Percentiles rank a stretch among this genome's conserved stretches.
phyloP scores from a whole-genome alignment of 768 basidiomycete genomes.

The Harrya chromipes region DNA sequence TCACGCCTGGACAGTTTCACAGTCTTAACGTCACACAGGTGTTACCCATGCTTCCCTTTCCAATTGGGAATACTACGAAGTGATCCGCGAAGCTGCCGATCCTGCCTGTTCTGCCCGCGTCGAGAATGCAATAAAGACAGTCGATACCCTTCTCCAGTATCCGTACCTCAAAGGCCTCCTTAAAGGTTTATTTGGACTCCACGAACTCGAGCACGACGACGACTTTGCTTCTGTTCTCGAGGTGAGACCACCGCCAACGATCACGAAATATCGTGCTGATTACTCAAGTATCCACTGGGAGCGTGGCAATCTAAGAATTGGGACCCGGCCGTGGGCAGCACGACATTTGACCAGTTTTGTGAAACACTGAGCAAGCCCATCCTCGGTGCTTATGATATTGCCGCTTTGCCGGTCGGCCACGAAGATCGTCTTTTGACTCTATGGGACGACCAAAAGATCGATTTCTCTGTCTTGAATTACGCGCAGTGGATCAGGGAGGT shows the following conservation, averaged over 20 bases:
- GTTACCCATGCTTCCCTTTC: constrained; percentile 82
- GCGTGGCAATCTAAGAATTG: constrained; percentile 85
- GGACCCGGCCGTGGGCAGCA: constrained; percentile 70
- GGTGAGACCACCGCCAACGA: constrained; percentile 35
- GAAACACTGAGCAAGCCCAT: constrained; percentile 46
- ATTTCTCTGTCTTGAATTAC: constrained; percentile 66
- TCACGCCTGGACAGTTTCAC: neutral
- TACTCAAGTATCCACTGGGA: constrained; percentile 52
- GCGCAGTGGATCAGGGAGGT: constrained; percentile 75
- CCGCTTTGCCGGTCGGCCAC: constrained; percentile 46
- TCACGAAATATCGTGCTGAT: constrained; percentile 17
- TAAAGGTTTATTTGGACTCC: constrained; percentile 77
- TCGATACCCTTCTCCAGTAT: constrained; percentile 59
- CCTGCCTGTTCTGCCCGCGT: constrained; percentile 57
- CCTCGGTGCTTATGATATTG: constrained; percentile 31
- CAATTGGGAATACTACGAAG: constrained; percentile 88
- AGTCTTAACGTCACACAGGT: constrained; percentile 36
- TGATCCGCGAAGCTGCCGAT: constrained; percentile 70
- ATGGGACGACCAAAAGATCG: constrained; percentile 46
- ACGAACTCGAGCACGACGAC: constrained; percentile 62
- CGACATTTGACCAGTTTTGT: constrained; percentile 69
- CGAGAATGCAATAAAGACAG: constrained; percentile 50
- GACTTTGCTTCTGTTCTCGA: constrained; percentile 74
- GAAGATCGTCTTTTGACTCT: constrained; percentile 47
- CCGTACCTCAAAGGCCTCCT: constrained; percentile 47